Evolutionary conservation across 2,329 filamentous ascomycete genomes (phyloP).

Genomic region (Penicillium crustosum): DNA sequence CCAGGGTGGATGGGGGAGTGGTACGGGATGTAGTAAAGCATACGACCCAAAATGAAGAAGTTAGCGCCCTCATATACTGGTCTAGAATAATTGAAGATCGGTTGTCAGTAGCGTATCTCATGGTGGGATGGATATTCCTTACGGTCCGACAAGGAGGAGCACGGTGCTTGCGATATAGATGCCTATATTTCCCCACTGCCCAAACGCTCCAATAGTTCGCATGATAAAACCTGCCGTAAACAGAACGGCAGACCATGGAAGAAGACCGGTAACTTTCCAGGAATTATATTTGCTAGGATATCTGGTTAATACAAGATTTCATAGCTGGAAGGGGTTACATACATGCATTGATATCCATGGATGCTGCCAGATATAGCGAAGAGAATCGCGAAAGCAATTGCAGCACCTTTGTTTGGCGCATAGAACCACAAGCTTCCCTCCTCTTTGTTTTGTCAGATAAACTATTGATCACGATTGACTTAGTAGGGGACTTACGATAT

Average conservation of each 20-base stretch:
- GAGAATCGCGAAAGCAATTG: constrained; percentile 43
- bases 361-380: constrained; percentile 40
- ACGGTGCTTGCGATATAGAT: constrained; percentile 42
- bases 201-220: constrained; percentile 39
- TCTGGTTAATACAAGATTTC: constrained; percentile 5
- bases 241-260: constrained; percentile 44
- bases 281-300: constrained; percentile 38
- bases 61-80: constrained; percentile 48
- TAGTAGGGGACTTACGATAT: too few relatives aligned
- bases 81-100: constrained; percentile 15
- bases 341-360: constrained; percentile 43
- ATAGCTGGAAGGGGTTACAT: constrained; percentile 6
- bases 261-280: constrained; percentile 43
- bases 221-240: constrained; percentile 42
- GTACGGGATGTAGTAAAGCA: constrained; percentile 20
- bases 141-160: constrained; percentile 38
- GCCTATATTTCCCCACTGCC: constrained; percentile 36
- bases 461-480: too few relatives aligned
- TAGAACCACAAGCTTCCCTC: constrained; percentile 38
- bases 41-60: constrained; percentile 54
- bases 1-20: too few relatives aligned
- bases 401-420: constrained; percentile 43
- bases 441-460: constrained; percentile 19
- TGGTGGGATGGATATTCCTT: constrained; percentile 11
- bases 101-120: background rate